These are phyloP conservation scores for Komagataella pastoris DNA, from an alignment of 805 yeast species.

Conservation along the genomic window DNA sequence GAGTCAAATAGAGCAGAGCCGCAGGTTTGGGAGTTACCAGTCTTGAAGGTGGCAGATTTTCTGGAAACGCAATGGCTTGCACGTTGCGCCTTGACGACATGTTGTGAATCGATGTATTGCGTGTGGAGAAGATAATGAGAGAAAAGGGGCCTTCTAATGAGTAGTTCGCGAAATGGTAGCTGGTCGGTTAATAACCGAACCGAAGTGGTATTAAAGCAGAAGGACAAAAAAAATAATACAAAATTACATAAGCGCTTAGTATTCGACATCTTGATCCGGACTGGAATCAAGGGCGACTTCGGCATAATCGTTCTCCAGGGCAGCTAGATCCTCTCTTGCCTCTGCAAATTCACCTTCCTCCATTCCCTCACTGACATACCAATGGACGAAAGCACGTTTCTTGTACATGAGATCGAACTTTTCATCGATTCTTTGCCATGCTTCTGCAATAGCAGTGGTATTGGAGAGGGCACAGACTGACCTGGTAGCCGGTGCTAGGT, in stretches of 20 bases:
- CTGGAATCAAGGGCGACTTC: conserved; percentile 20
- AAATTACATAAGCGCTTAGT: background rate
- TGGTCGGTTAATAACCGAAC: background rate
- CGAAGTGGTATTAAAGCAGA: background rate
- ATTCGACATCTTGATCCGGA: background rate
- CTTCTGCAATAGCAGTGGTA: conserved; percentile 90
- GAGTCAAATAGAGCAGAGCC: conserved; percentile 14
- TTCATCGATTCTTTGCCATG: conserved; percentile 86
- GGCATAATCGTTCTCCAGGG: conserved; percentile 81
- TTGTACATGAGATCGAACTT: conserved; percentile 91
- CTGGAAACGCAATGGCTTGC: conserved; percentile 16
- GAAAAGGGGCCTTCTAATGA: background rate
- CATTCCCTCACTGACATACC: conserved; percentile 98
- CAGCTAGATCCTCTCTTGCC: conserved; percentile 90
- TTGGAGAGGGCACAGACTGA: conserved; percentile 90
- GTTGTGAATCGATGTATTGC: background rate
- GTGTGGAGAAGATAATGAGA: background rate
- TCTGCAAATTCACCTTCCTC: conserved; percentile 94
- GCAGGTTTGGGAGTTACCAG: conserved; percentile 8
- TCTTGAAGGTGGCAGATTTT: conserved; percentile 8
- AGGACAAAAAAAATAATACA: no score
- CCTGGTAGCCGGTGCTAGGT: conserved; percentile 72
- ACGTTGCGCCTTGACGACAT: background rate
- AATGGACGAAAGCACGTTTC: conserved; percentile 91
- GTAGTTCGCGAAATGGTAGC: background rate